These are phyloP conservation scores for Blastomyces parvus DNA, from an alignment of 2,329 filamentous ascomycete species.

Conservation along the genomic window DNA sequence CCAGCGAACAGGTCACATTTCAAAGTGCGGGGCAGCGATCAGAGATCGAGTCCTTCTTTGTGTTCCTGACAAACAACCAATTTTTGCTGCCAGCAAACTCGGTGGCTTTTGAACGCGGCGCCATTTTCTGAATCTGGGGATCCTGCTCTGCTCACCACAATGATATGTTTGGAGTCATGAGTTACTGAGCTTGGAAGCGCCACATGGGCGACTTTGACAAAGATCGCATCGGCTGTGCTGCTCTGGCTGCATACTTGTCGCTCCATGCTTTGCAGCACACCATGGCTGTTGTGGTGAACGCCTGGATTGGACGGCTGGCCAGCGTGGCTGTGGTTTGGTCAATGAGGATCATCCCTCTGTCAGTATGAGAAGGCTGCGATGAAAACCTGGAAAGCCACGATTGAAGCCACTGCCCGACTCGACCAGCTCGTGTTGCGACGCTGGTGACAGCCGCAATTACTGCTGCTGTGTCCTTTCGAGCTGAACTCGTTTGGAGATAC, in stretches of 20 bases:
- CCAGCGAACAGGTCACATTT: background rate
- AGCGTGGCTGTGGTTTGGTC: background rate
- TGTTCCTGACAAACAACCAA: background rate
- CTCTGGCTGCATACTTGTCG: background rate
- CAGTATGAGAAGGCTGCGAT: background rate
- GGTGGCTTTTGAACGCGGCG: background rate
- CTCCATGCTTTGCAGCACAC: background rate
- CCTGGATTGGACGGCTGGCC: background rate
- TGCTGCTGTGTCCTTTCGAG: background rate
- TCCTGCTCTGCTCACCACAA: background rate
- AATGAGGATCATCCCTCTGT: background rate
- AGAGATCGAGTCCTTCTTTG: background rate
- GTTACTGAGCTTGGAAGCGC: background rate
- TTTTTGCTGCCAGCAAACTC: background rate
- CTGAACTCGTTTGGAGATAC: background rate
- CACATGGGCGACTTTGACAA: background rate
- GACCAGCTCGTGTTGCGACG: background rate
- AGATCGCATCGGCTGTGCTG: background rate
- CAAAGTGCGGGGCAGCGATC: background rate
- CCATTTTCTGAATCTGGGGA: background rate
- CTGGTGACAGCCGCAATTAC: background rate
- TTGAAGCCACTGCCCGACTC: background rate
- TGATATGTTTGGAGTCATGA: background rate
- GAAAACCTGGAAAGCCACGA: background rate
- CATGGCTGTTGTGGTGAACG: background rate